A percentile compares a stretch with the other conserved stretches of the same genome.
These are phyloP conservation scores for Coemansia sp. DNA, from an alignment of 192 early-diverging fungal species.

Conservation along the genomic window DNA sequence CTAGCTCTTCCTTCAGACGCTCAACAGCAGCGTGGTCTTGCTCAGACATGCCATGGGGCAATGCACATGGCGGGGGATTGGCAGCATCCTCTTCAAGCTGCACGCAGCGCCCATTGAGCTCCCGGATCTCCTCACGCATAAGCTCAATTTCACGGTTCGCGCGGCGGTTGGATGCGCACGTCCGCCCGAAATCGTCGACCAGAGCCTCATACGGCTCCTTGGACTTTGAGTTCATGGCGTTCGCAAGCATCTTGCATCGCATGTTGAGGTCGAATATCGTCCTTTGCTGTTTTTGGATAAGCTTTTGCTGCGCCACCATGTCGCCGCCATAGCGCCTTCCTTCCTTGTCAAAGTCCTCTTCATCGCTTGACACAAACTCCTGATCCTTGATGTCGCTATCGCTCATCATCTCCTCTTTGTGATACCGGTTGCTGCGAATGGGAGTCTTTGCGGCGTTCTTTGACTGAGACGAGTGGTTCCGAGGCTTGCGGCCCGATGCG, in stretches of 20 bases:
- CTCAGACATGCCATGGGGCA: constrained; percentile 23
- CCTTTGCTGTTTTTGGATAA: constrained; percentile 56
- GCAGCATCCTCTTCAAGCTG: constrained; percentile 13
- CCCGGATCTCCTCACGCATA: constrained; percentile 18
- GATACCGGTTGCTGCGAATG: constrained; percentile 50
- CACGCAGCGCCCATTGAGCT: constrained; percentile 15
- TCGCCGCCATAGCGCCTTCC: constrained; percentile 35
- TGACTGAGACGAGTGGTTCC: constrained; percentile 18
- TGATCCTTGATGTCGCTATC: constrained; percentile 45
- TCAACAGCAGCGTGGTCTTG: constrained; percentile 14
- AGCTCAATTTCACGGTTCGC: constrained; percentile 39
- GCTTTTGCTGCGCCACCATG: constrained; percentile 52
- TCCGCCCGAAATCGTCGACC: constrained; percentile 28
- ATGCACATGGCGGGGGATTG: constrained; percentile 23
- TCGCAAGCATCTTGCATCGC: constrained; percentile 34
- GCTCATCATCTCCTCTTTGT: constrained; percentile 48
- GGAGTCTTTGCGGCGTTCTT: constrained; percentile 27
- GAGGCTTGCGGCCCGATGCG: constrained; percentile 26
- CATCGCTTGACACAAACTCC: constrained; percentile 54
- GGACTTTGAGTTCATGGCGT: constrained; percentile 28
- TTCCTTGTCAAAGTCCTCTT: constrained; percentile 50
- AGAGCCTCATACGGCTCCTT: constrained; percentile 34
- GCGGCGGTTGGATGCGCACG: constrained; percentile 48
- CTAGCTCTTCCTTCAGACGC: constrained; percentile 15
- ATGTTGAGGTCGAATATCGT: constrained; percentile 49